Conservation (phyloP, 306 rosid species). For the Carpinus fangiana region DNA sequence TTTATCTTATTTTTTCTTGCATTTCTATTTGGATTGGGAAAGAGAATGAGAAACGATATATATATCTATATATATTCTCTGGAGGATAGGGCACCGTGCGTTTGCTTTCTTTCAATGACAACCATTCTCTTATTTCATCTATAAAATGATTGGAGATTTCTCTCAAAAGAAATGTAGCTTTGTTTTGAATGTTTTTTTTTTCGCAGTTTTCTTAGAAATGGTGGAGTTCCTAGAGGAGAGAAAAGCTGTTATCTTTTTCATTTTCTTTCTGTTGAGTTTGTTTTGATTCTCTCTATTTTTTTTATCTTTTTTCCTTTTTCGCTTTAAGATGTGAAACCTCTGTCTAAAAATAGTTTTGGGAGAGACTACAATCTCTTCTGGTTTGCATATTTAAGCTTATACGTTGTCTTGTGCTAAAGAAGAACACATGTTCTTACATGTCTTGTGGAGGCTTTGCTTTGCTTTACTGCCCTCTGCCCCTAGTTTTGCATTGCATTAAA, state of each 20-base stretch:
- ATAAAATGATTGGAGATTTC: background rate
- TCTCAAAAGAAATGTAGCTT: constrained; percentile 4
- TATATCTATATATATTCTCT: too few relatives aligned
- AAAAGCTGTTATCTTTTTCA: background rate
- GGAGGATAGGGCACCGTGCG: background rate
- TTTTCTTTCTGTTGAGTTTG: background rate
- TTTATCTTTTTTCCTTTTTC: background rate
- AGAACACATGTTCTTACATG: background rate
- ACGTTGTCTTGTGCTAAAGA: background rate
- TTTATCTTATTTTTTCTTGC: background rate
- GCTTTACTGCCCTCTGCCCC: background rate
- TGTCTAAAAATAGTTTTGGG: background rate
- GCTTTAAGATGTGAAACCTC: background rate
- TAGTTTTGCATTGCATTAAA: background rate
- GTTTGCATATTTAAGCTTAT: background rate
- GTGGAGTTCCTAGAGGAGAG: background rate
- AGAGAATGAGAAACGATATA: background rate
- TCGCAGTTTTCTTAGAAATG: background rate
- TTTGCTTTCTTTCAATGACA: background rate
- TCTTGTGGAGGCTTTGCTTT: background rate
- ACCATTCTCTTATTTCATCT: background rate
- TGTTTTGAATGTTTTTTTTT: background rate
- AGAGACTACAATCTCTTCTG: background rate
- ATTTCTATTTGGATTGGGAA: background rate
- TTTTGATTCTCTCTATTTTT: background rate